Base-by-base conservation (phyloP, 2,329 filamentous ascomycete species). In the Monosporascus sp. region DNA sequence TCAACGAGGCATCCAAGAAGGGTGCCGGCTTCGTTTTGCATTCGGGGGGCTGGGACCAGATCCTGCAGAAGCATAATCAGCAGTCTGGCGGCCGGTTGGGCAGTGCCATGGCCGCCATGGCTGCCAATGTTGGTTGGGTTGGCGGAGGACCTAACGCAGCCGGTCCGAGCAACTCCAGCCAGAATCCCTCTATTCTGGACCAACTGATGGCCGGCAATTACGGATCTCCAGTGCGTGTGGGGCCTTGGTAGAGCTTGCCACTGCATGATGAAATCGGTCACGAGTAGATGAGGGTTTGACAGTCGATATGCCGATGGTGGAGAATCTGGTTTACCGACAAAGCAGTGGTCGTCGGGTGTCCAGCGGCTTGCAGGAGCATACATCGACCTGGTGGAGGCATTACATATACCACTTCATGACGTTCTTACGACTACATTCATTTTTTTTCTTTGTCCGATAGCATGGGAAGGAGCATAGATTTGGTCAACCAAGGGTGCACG, bases 21-120 rank as follows among this genome's bases (percentile, higher is more conserved):
- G 93, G 91, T 11, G 92, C 91, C 27, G 94, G 94, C 37, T 94
- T 97, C 64, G 85, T 90, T 60, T 68, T 99, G 59, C 89, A 96
- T 65, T 89, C 91, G 47, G 91, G 89, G 51, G 89, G 89, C 55
- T 99, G 94, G 94, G 93, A 97, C 64, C 86, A 94, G 70, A 89
- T 85, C 63, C 75, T 99, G 45, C 78, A 84, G 26, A 91, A 90
- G 66, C 94, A 99, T 74, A 93, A 97, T 67, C 85, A 94, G 60
- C 85, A 87, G 60, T 93, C 91, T 5, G 87, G 87, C 43, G 91
- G 91, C 26, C 88, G 89, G 64, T 80, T 99, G 71, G 84, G 86
- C 57, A 81, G 85, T 44, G 94, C 92, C 37, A 84, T 96, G 57
- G 82, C 86, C 51, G 88, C 91, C 65, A 82, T 97, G 71, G 80